phyloP scores from a whole-genome alignment of 306 rosid species.

The Nissolia schottii region DNA sequence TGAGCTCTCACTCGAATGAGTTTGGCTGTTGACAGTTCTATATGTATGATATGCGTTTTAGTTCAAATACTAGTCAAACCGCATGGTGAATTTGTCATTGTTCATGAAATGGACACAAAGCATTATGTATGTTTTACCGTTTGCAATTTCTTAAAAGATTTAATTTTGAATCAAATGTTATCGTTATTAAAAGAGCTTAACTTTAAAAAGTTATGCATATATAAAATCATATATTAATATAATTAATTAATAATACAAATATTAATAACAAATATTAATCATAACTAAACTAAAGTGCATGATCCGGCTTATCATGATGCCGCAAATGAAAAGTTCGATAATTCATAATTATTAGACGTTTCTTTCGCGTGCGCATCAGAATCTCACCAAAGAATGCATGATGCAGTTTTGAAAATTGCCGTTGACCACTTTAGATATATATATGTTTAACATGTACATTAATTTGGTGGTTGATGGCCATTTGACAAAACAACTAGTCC shows the following conservation, averaged over 20 bases:
- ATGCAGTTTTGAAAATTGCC: not conserved
- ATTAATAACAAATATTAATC: too few species aligned
- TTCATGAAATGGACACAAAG: not conserved
- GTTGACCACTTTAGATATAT: not conserved
- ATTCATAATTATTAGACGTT: conserved; percentile 15
- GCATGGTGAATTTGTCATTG: not conserved
- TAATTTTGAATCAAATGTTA: too few species aligned
- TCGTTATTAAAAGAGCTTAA: too few species aligned
- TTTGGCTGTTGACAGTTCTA: too few species aligned
- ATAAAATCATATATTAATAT: too few species aligned
- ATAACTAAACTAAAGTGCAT: not conserved
- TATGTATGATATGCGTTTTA: too few species aligned
- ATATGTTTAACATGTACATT: not conserved
- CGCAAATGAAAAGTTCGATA: not conserved
- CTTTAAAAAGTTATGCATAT: too few species aligned
- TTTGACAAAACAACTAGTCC: not conserved
- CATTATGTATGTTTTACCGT: not conserved
- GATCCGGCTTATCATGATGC: not conserved
- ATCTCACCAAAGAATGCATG: conserved; percentile 20
- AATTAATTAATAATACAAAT: too few species aligned
- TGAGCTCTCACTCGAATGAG: too few species aligned
- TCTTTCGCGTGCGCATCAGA: conserved; percentile 21
- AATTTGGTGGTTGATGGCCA: conserved; percentile 11
- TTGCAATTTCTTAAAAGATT: too few species aligned
- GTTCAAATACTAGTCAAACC: not conserved